Evolutionary conservation across 2,329 filamentous ascomycete genomes (phyloP).

Genomic region (Scytalidium sp.): DNA sequence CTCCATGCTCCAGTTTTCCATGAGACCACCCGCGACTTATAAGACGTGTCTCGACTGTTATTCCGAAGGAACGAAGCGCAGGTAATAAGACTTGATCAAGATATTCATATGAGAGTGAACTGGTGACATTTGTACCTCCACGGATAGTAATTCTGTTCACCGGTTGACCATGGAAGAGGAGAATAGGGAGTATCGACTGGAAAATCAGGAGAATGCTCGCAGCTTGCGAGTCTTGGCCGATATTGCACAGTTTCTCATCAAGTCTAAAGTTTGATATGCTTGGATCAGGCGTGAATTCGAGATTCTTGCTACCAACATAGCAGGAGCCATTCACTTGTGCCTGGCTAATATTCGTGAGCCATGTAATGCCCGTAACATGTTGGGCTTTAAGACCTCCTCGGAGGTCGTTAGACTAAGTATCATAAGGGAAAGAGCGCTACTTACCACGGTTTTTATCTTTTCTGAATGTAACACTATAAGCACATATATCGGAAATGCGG

Average conservation of each 20-base stretch:
- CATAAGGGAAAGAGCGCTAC: neutral
- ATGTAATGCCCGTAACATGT: constrained; percentile 54
- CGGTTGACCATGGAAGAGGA: constrained; percentile 50
- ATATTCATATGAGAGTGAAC: constrained; percentile 59
- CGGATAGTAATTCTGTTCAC: constrained; percentile 43
- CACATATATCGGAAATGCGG: neutral
- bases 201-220: constrained; percentile 56
- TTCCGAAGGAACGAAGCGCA: constrained; percentile 47
- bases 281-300: constrained; percentile 28
- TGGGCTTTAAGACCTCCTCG: constrained; percentile 55
- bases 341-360: constrained; percentile 48
- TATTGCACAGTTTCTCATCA: constrained; percentile 38
- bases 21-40: constrained; percentile 46
- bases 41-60: constrained; percentile 44
- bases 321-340: constrained; percentile 48
- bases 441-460: neutral
- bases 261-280: constrained; percentile 22
- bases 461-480: neutral
- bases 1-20: constrained; percentile 19
- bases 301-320: constrained; percentile 42
- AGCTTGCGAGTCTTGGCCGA: constrained; percentile 46
- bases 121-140: constrained; percentile 58
- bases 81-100: constrained; percentile 59
- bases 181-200: constrained; percentile 57
- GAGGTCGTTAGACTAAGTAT: neutral